Base-by-base conservation (phyloP, 192 early-diverging fungal species). In the Podila epigama region DNA sequence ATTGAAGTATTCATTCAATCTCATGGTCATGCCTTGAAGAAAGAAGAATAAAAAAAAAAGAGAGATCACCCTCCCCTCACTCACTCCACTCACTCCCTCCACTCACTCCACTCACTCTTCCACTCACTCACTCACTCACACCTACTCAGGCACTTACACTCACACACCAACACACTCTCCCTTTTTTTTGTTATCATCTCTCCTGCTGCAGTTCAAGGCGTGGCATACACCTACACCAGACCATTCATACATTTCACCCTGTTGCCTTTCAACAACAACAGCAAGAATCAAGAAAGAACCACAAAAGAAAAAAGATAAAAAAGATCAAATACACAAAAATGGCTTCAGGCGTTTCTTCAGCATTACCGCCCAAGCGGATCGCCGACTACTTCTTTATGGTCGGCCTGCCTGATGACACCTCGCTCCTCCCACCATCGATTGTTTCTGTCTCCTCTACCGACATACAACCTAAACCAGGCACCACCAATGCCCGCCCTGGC, bases 381-480 rank as follows among this genome's bases (percentile, higher is more conserved):
- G 73, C 73, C 48, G 66, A 77, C 39, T 77, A 77, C 56, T 77
- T 77, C 56, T 77, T 68, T 39, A 77, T 77, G 27, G 73, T 77
- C 15, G 73, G 73, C 13, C 61, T 77, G 58, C 44, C 54, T 27
- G 73, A 77, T 61, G 56, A 77, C 52, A 51, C 57, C 35, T 34
- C 42, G 16, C 57, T 64, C 13, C 29, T 22, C 39, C 54, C 69
- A 54, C 32, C 51, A 13, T 22, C 44, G n/a, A 22, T 22, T 2
- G 8, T 22, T 22, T 22, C 44, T 2, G 8, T 22, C 44, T 22
- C 4, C 16, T 22, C 44, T 20, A 22, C n/a, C 15, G n/a, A 5
- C 44, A 48, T 48, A 48, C 59, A 31, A n/a, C n/a, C n/a, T n/a
- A n/a, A n/a, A n/a, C n/a, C n/a, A n/a, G n/a, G n/a, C n/a, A n/a